Base-by-base conservation (phyloP, 306 rosid species). In the Dryas octopetala region DNA sequence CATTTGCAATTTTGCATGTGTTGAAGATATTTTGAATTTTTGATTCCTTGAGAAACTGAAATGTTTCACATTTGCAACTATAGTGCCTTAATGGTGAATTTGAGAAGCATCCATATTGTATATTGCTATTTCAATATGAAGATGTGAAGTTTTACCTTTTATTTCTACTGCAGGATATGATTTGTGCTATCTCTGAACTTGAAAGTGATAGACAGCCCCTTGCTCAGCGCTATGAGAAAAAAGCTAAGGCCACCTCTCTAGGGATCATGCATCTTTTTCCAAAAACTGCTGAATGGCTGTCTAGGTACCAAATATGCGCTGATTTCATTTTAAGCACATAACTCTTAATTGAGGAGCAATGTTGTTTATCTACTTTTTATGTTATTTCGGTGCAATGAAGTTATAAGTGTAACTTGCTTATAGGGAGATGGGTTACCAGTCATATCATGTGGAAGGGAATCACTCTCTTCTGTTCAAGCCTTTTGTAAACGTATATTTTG, bases 121-220 rank as follows among this genome's bases (percentile, higher is more conserved):
- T 49, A 45, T 57, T 63, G 50, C 38, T 57, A 55, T 53, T 61
- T 3, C 6, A 46, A 40, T 76, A 71, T 59, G n/a, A 17, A 23
- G 38, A 32, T 12, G 60, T 51, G 47, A 66, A 44, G 54, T 68
- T 32, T 54, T 49, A n/a, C 26, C 74, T 80, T 62, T 68, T 26
- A 46, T 78, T 49, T 38, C 58, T 74, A 73, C 6, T 79, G 85
- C 86, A 91, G 98, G 85, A 68, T 54, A 90, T 91, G 95, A 75
- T 94, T 28, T 89, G 97, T 79, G 88, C 96, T 68, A 80, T 94
- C 69, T 87, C 95, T 53, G 98, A 94, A 75, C 91, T 94, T 66
- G 96, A 85, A 84, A 94, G 97, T 66, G 97, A 89, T 80, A 86
- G 96, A 75, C 91, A 86, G 81, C 89, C 87, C 76, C 88, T 94